phyloP scores from a whole-genome alignment of 176 grass and related monocot genomes.

The Hordeum vulgare region MorexV3_pseudomolecules_assembly NC_058523.1:442299043-442299542 shows the following conservation, averaged over 20 bases:
- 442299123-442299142: slow-evolving; percentile 87
- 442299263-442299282: not conserved
- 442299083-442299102: slow-evolving; percentile 82
- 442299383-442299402: slow-evolving; percentile 83
- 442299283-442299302: not conserved
- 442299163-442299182: slow-evolving; percentile 83
- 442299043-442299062: slow-evolving; percentile 3
- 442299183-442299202: slow-evolving; percentile 78
- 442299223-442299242: not conserved
- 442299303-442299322: not conserved
- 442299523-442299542: not conserved
- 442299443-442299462: slow-evolving; percentile 84
- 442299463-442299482: not conserved
- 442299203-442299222: not conserved
- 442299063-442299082: slow-evolving; percentile 14
- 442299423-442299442: slow-evolving; percentile 97
- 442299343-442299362: slow-evolving; percentile 98
- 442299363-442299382: slow-evolving; percentile 98
- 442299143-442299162: slow-evolving; percentile 76
- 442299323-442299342: slow-evolving; percentile 74
- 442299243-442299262: not conserved
- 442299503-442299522: slow-evolving; percentile 11
- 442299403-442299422: slow-evolving; percentile 89
- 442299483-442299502: slow-evolving; percentile 5
- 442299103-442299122: slow-evolving; percentile 88